A percentile compares a stretch with the other conserved stretches of the same genome.
These are phyloP conservation scores for Collybiopsis confluens DNA, from an alignment of 768 basidiomycete species.

Conservation along the genomic window DNA sequence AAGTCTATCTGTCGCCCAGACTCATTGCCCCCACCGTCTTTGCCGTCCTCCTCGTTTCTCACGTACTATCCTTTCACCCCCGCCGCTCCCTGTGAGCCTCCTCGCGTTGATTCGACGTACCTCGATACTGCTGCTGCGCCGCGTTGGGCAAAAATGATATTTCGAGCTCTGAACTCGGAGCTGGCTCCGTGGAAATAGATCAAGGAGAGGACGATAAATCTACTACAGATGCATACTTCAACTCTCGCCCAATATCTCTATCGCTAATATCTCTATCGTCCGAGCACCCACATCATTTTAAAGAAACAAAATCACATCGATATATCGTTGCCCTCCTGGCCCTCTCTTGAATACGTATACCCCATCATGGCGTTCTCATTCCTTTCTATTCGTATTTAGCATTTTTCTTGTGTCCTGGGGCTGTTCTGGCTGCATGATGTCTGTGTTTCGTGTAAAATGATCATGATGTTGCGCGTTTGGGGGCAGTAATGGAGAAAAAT, in stretches of 20 bases:
- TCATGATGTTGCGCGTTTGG: too few relatives aligned
- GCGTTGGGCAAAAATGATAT: too few relatives aligned
- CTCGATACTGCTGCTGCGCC: not conserved
- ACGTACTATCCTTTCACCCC: not conserved
- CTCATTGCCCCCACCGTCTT: too few relatives aligned
- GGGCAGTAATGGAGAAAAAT: too few relatives aligned
- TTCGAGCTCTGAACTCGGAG: not conserved
- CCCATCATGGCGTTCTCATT: too few relatives aligned
- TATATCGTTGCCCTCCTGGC: not conserved
- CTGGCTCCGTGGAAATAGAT: not conserved
- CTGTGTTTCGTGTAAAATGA: too few relatives aligned
- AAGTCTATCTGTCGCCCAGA: not conserved
- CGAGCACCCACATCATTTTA: not conserved
- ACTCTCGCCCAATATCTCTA: not conserved
- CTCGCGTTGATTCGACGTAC: not conserved
- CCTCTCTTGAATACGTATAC: not conserved
- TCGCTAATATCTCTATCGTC: too few relatives aligned
- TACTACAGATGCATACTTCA: constrained; percentile 3
- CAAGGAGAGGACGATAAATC: not conserved
- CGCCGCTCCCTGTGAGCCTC: not conserved
- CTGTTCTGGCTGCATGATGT: too few relatives aligned
- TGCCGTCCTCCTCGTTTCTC: too few relatives aligned
- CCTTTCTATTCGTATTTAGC: too few relatives aligned
- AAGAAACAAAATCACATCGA: not conserved
- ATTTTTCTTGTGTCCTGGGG: too few relatives aligned